Evolutionary conservation across 2,329 filamentous ascomycete species (phyloP), one percentile per base, ranked within the genome.

Genomic region (Hypocreales sp.): DNA sequence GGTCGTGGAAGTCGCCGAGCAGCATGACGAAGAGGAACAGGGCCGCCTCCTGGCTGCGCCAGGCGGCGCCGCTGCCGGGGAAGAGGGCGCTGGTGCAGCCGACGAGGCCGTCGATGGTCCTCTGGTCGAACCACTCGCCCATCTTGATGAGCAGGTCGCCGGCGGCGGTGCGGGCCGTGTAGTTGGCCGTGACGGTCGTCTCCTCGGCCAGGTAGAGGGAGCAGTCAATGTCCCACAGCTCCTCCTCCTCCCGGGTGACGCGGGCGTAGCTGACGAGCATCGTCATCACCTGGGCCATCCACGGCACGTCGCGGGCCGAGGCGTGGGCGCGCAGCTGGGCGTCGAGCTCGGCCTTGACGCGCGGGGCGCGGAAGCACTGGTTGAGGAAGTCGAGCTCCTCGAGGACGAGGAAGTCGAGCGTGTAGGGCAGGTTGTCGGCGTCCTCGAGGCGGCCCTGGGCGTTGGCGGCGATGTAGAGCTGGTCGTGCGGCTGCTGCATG

Each of bases 311-410:
- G 31, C 72, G 64, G 3, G 70, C 67, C 16, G 62, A 61, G 26
- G 64, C 58, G 31, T 72, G 64, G 11, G 68, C 55, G 38, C 53
- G 67, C 50, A 94, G 60, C 53, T 92, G 79, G 25, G 72, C 67
- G 38, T 87, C 77, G n/a, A 98, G 71, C 50, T 94, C 81, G 35
- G 81, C 76, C 39, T 84, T 80, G 2, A 98, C 86, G 0, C 83
- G 82, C 4, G 82, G 76, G 6, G 87, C 87, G 36, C 82, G 76
- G 36, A 98, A 67, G 49, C 86, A 86, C 31, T 84, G 77, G 53
- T 93, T 90, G 47, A 98, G 70, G 45, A 95, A 86, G 52, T 98
- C 90, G 15, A 98, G 64, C 50, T 95, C 86, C 50, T 98, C 90
- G 7, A 95, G 60, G 4, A 95, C 74, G 27, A 98, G 66, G 45